A percentile compares a stretch with the other conserved stretches of the same genome.
Evolutionary conservation across 2,329 filamentous ascomycete genomes (phyloP).

Genomic region (Rhytidhysteron rufulum): DNA sequence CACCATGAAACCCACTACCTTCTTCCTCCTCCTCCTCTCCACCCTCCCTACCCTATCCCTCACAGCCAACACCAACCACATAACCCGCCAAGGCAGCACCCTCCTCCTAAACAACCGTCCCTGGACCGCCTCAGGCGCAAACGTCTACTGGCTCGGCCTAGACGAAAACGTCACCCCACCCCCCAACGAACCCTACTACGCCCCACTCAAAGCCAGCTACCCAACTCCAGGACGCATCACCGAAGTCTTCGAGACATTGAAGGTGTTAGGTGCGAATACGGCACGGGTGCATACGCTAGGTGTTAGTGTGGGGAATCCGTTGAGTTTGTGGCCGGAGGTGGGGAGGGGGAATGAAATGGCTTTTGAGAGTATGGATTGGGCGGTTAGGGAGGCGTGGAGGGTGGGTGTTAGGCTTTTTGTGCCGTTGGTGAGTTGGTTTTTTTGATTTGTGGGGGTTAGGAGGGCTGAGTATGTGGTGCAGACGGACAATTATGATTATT

Average conservation of each 20-base stretch:
- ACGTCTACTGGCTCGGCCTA: slow-evolving; percentile 50
- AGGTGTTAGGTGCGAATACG: slow-evolving; percentile 44
- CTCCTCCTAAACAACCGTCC: slow-evolving; percentile 17
- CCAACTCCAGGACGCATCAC: slow-evolving; percentile 45
- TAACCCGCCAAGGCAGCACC: slow-evolving; percentile 6
- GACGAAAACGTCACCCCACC: slow-evolving; percentile 49
- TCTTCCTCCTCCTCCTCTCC: neutral
- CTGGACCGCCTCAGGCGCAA: slow-evolving; percentile 47
- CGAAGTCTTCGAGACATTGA: slow-evolving; percentile 44
- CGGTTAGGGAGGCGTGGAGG: slow-evolving; percentile 43
- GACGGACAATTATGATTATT: slow-evolving; percentile 50
- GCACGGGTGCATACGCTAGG: slow-evolving; percentile 47
- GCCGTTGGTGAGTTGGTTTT: slow-evolving; percentile 27
- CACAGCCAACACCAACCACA: slow-evolving; percentile 2
- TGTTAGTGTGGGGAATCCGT: slow-evolving; percentile 46
- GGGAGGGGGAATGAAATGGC: slow-evolving; percentile 42
- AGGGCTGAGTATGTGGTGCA: slow-evolving; percentile 4
- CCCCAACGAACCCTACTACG: slow-evolving; percentile 43
- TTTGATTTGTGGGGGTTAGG: neutral
- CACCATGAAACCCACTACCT: neutral
- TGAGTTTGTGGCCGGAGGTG: slow-evolving; percentile 42
- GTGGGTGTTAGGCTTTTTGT: slow-evolving; percentile 45
- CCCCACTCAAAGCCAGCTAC: slow-evolving; percentile 43
- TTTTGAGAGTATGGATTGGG: slow-evolving; percentile 48
- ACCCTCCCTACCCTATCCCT: neutral